Conservation (phyloP, 2,329 filamentous ascomycete genomes). For the Pezizomycotina sp. region DNA sequence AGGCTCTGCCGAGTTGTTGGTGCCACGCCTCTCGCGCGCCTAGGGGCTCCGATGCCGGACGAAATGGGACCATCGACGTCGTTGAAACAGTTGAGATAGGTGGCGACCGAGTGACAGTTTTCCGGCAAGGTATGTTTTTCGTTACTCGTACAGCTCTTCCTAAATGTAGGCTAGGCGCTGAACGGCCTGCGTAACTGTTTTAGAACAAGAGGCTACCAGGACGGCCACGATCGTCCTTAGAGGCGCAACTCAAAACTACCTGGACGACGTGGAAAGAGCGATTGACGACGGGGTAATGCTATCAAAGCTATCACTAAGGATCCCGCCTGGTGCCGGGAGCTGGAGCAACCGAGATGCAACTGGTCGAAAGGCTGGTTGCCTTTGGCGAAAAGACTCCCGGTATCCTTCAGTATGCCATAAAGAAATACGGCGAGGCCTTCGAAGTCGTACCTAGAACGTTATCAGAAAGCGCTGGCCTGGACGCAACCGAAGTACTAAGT, state of each 20-base stretch:
- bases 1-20: slow-evolving; percentile 90
- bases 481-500: slow-evolving; percentile 91
- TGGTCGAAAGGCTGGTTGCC: slow-evolving; percentile 79
- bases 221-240: slow-evolving; percentile 89
- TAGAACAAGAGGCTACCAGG: slow-evolving; percentile 72
- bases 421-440: slow-evolving; percentile 93
- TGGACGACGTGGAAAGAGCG: slow-evolving; percentile 90
- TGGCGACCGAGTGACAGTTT: slow-evolving; percentile 93
- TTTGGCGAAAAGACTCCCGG: slow-evolving; percentile 86
- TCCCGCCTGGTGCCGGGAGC: slow-evolving; percentile 79
- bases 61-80: slow-evolving; percentile 93
- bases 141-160: background rate
- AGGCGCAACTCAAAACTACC: slow-evolving; percentile 92
- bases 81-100: slow-evolving; percentile 97
- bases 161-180: background rate
- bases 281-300: slow-evolving; percentile 97
- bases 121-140: slow-evolving; percentile 49
- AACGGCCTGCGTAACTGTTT: background rate
- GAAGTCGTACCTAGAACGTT: slow-evolving; percentile 89
- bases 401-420: slow-evolving; percentile 86
- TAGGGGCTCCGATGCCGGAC: slow-evolving; percentile 98
- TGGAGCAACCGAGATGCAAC: slow-evolving; percentile 83
- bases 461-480: slow-evolving; percentile 85
- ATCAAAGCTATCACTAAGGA: slow-evolving; percentile 97
- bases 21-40: slow-evolving; percentile 82